These are phyloP conservation scores for Eudorina sp. DNA, from an alignment of 139 green algal species.

Conservation along the genomic window DNA sequence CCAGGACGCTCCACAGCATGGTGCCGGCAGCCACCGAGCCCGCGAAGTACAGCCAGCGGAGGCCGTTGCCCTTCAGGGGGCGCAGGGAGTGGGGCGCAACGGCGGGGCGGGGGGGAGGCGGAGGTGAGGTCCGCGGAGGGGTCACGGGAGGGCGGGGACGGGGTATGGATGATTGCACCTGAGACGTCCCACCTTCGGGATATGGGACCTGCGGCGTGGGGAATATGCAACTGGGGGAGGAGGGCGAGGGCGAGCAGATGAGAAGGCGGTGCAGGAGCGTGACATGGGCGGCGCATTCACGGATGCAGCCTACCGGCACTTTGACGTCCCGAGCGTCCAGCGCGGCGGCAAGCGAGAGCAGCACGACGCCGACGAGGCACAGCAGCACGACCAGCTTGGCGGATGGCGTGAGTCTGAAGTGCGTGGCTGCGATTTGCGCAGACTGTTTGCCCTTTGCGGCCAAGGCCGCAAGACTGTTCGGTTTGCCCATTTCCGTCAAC, in stretches of 20 bases:
- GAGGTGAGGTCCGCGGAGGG: no score
- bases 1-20: background rate
- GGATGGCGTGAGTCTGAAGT: background rate
- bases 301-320: background rate
- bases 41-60: slow-evolving; percentile 5
- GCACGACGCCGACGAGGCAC: background rate
- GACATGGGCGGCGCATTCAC: background rate
- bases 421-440: background rate
- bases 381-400: background rate
- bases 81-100: no score
- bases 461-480: background rate
- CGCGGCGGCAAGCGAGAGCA: background rate
- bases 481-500: background rate
- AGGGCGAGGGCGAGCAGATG: background rate
- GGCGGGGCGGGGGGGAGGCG: no score
- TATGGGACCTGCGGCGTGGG: background rate
- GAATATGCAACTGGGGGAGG: background rate
- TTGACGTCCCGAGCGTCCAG: background rate
- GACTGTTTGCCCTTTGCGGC: background rate
- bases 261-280: background rate
- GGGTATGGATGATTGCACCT: no score
- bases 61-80: background rate
- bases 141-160: background rate
- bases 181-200: no score
- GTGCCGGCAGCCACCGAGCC: background rate